Percentiles rank a stretch among this genome's conserved stretches.
Evolutionary conservation across 805 yeast species (phyloP).

Genomic region (Grigorovia yakushimaensis): DNA sequence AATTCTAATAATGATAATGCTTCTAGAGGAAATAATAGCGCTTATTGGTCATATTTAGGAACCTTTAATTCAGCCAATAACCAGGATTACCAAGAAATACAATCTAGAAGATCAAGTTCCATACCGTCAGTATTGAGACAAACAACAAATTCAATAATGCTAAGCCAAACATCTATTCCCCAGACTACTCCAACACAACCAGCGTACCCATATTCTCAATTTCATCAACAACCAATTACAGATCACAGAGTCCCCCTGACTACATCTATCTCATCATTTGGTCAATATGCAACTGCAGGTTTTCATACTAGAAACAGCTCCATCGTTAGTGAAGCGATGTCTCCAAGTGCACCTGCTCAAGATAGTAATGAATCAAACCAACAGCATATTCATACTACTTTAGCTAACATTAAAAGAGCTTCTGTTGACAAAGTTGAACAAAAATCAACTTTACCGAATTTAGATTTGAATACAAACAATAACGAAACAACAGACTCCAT

Average conservation of each 20-base stretch:
- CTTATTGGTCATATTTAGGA: constrained; percentile 18
- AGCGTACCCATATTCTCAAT: constrained; percentile 20
- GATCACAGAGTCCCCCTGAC: constrained; percentile 1
- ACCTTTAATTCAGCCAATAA: constrained; percentile 7
- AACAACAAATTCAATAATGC: constrained; percentile 11
- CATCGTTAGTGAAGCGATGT: constrained; percentile 23
- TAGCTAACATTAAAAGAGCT: background rate
- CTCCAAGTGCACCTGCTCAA: constrained; percentile 18
- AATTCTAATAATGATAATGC: background rate
- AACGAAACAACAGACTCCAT: background rate
- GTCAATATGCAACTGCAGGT: constrained; percentile 18
- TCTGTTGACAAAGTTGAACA: background rate
- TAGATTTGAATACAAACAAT: background rate
- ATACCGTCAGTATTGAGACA: constrained; percentile 21
- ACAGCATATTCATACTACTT: background rate
- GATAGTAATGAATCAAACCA: background rate
- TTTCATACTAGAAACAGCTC: constrained; percentile 26
- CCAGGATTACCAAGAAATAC: constrained; percentile 11
- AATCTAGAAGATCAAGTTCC: constrained; percentile 19
- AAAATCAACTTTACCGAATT: background rate
- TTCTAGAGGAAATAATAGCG: constrained; percentile 6
- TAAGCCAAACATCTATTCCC: constrained; percentile 9
- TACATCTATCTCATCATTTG: constrained; percentile 14
- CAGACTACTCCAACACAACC: constrained; percentile 9
- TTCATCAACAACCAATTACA: constrained; percentile 15